Conservation (phyloP, 805 yeast genomes). For the Middelhovenomyces tepae region DNA sequence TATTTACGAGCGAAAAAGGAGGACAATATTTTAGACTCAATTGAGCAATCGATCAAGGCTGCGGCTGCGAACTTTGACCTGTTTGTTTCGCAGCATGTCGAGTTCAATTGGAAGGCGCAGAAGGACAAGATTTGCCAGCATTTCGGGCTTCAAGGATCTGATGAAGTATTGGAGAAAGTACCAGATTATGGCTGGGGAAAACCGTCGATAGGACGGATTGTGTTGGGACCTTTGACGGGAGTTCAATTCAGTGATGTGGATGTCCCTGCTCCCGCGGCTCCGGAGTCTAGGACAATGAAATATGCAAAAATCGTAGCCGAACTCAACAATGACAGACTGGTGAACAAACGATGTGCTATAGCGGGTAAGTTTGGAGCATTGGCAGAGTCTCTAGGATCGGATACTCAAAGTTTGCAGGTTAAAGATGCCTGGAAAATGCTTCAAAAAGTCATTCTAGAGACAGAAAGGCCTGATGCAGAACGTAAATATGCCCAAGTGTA, state of each 20-base stretch:
- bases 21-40: slow-evolving; percentile 71
- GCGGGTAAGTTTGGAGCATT: slow-evolving; percentile 52
- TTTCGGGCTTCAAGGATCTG: slow-evolving; percentile 44
- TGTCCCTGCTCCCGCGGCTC: slow-evolving; percentile 8
- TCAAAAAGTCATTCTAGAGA: slow-evolving; percentile 33
- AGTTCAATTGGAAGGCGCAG: slow-evolving; percentile 77
- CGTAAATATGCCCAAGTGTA: slow-evolving; percentile 28
- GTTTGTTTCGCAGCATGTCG: slow-evolving; percentile 61
- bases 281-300: slow-evolving; percentile 19
- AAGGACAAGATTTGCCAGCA: slow-evolving; percentile 65
- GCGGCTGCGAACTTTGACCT: slow-evolving; percentile 80
- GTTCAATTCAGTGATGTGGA: slow-evolving; percentile 25
- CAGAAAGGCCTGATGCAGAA: slow-evolving; percentile 16
- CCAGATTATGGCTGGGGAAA: slow-evolving; percentile 23
- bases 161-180: slow-evolving; percentile 5
- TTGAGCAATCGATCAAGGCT: slow-evolving; percentile 64
- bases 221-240: slow-evolving; percentile 28
- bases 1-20: slow-evolving; percentile 66
- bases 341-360: slow-evolving; percentile 45
- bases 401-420: slow-evolving; percentile 59
- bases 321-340: slow-evolving; percentile 61
- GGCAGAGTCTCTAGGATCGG: slow-evolving; percentile 40
- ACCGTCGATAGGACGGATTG: slow-evolving; percentile 25
- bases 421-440: slow-evolving; percentile 68
- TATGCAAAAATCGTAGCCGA: slow-evolving; percentile 65